Percentiles rank a stretch among this genome's conserved stretches.
phyloP scores from a whole-genome alignment of 805 yeast genomes.

The Metschnikowia amazonensis region DNA sequence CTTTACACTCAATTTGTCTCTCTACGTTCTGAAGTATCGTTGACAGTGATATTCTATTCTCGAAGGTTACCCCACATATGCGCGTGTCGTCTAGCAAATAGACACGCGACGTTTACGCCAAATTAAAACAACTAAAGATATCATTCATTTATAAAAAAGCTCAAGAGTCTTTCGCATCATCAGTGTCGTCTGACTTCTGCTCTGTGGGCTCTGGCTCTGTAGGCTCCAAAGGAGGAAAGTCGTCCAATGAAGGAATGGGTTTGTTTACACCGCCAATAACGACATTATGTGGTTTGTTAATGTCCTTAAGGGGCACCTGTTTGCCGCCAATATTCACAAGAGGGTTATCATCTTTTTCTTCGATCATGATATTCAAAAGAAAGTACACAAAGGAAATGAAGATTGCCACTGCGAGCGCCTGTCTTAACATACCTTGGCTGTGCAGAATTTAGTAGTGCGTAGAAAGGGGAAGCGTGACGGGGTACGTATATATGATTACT shows the following conservation, averaged over 20 bases:
- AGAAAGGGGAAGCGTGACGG: constrained; percentile 2
- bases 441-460: constrained; percentile 10
- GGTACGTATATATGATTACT: constrained; percentile 1
- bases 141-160: neutral
- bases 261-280: constrained; percentile 18
- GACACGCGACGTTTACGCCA: neutral
- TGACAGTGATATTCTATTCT: neutral
- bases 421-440: constrained; percentile 10
- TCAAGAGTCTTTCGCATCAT: neutral
- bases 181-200: neutral
- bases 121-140: neutral
- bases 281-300: constrained; percentile 38
- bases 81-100: neutral
- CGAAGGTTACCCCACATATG: neutral
- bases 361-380: constrained; percentile 12
- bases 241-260: constrained; percentile 16
- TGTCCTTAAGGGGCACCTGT: constrained; percentile 32
- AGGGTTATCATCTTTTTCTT: constrained; percentile 16
- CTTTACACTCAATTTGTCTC: neutral
- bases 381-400: constrained; percentile 9
- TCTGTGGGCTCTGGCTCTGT: constrained; percentile 8
- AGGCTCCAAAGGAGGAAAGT: constrained; percentile 19
- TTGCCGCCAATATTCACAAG: constrained; percentile 33
- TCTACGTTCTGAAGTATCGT: neutral
- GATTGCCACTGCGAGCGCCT: constrained; percentile 12